Percentiles rank a stretch among this genome's conserved stretches.
Evolutionary conservation across 2,329 filamentous ascomycete species (phyloP).

Genomic region (Apiospora malaysiana): DNA sequence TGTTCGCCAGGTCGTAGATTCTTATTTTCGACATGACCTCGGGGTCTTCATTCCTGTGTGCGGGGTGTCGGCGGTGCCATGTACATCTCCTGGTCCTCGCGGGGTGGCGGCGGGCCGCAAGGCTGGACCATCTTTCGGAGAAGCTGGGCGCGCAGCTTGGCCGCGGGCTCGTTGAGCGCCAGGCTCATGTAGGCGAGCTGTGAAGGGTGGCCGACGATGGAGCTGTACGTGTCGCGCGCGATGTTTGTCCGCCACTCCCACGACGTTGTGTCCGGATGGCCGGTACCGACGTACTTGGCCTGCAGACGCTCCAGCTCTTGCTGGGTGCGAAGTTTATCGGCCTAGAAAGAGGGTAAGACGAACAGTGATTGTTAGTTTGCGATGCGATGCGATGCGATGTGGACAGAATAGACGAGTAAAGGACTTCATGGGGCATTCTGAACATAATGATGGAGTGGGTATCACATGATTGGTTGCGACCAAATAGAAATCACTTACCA

Average conservation of each 20-base stretch:
- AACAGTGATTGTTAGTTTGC: neutral
- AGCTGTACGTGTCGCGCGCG: conserved; percentile 88
- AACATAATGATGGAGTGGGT: too few species aligned
- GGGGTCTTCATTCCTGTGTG: neutral
- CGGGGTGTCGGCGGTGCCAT: conserved; percentile 9
- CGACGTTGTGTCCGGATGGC: conserved; percentile 94
- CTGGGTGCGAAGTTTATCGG: conserved; percentile 96
- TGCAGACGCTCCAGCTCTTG: conserved; percentile 98
- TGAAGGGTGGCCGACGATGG: conserved; percentile 87
- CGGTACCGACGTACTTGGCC: conserved; percentile 93
- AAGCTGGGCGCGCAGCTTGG: conserved; percentile 79
- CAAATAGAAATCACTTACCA: neutral
- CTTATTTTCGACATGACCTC: neutral
- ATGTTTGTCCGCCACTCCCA: conserved; percentile 99
- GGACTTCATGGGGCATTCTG: too few species aligned
- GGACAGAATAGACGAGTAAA: neutral
- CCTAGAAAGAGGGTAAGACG: conserved; percentile 52
- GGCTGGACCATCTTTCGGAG: conserved; percentile 80
- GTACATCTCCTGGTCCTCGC: conserved; percentile 53
- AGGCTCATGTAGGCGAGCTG: conserved; percentile 88
- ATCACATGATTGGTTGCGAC: neutral
- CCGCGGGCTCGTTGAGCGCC: conserved; percentile 82
- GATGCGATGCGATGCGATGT: neutral
- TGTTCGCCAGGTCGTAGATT: neutral
- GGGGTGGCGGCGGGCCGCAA: conserved; percentile 61